These are phyloP conservation scores for Cunninghamia lanceolata DNA, from an alignment of 75 land plant genomes.

Conservation along the genomic window DNA sequence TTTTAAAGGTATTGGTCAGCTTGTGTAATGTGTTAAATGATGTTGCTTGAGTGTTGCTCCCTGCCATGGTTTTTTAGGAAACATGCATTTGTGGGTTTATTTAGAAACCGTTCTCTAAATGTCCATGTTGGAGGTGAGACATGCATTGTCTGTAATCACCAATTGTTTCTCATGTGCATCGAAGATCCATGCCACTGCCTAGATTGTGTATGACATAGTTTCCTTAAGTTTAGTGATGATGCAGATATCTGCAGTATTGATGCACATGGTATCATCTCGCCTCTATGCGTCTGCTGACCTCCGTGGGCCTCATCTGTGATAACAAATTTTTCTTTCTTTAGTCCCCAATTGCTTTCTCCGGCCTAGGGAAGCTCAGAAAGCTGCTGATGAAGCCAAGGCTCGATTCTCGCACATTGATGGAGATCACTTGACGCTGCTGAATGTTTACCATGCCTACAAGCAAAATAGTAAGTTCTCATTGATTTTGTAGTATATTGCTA, in stretches of 20 bases:
- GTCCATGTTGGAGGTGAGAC: neutral
- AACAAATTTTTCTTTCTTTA: slow-evolving; percentile 71
- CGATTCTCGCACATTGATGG: slow-evolving; percentile 96
- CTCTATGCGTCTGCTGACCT: slow-evolving; percentile 99
- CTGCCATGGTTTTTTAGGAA: neutral
- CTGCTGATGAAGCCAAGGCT: slow-evolving; percentile 99
- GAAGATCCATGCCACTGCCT: slow-evolving; percentile 1
- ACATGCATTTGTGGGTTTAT: neutral
- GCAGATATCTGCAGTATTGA: slow-evolving; percentile 72
- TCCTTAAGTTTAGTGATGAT: slow-evolving; percentile 58
- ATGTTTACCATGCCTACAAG: slow-evolving; percentile 98
- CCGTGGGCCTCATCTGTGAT: slow-evolving; percentile 98
- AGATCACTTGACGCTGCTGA: slow-evolving; percentile 92
- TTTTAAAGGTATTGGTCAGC: neutral
- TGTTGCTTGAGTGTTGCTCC: slow-evolving; percentile 6
- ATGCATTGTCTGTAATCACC: neutral
- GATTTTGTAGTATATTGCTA: neutral
- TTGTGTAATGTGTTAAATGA: neutral
- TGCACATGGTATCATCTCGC: slow-evolving; percentile 67
- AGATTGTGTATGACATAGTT: slow-evolving; percentile 26
- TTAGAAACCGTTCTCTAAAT: neutral
- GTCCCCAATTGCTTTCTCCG: slow-evolving; percentile 99
- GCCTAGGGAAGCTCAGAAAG: slow-evolving; percentile 99
- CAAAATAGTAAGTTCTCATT: slow-evolving; percentile 72
- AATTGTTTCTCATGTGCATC: neutral